Evolutionary conservation across 495 filamentous ascomycete genomes (phyloP), one percentile per base, ranked within the genome.

Genomic region (Cercophora newfieldiana): DNA sequence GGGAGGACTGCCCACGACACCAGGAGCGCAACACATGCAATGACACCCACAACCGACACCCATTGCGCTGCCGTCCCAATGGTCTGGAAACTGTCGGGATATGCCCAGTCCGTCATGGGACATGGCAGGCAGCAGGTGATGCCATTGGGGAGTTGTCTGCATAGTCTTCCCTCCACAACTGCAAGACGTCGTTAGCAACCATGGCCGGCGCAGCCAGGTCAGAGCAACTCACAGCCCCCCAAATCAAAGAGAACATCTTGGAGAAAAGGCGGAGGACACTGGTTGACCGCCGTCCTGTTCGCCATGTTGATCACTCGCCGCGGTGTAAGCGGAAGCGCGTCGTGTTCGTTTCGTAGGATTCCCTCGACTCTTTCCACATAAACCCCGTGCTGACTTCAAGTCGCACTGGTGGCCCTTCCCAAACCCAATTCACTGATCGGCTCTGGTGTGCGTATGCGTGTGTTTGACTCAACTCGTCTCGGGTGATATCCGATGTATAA

Each of bases 111-210:
- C 29, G 90, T 88, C 68, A 89, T 81, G 21, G 96, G 95, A 77
- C 95, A 99, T 69, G 96, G 96, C 64, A 98, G 74, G 78, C 95
- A 99, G 75, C 95, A 99, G 25, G 76, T 80, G 30, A 79, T 72
- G 8, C 61, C 53, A 12, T 72, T 77, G 48, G 71, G 37, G 8
- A 77, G 59, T 0, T 71, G 66, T 54, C 82, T 70, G 63, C 90
- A 78, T 12, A 87, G 82, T 54, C 91, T 84, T 66, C 93, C 92
- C 21, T 80, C 78, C 54, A 90, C 76, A 72, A 88, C 92, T 95
- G 49, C 59, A 68, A 69, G 19, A 4, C 25, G 24, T 26, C 25
- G 71, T 74, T 30, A 74, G 71, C 44, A 64, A 26, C 25, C 3
- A 25, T 24, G 25, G 19, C 51, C 14, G 25, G 22, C 29, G n/a